Evolutionary conservation across 768 basidiomycete genomes (phyloP), one percentile per base, ranked within the genome.

Genomic region (Wakefieldia striispora): DNA sequence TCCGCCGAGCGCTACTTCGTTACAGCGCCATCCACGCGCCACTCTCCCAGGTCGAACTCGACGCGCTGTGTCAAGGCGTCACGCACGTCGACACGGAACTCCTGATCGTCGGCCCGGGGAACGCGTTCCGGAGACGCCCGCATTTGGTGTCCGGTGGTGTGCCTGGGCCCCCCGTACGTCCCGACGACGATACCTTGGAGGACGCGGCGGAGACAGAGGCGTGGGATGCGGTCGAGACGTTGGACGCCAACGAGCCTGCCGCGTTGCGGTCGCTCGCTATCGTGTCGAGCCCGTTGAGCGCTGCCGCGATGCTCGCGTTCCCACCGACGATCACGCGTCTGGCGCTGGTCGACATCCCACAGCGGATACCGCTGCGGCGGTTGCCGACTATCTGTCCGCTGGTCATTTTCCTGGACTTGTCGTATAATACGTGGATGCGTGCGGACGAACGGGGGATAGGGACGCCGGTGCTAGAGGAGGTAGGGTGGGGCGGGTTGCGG

Each of bases 321-420:
- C 86, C 86, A 1, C 78, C 78, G 11, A 86, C 86, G 4, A 66
- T 89, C 39, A 86, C 83, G 1, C 79, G 74, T 42, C 70, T 89
- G 37, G 80, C 78, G 17, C 74, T 88, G 23, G 56, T 88, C 52
- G 69, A 78, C 39, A 63, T 88, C 29, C 68, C 76, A 1, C 49
- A 67, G 6, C 70, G 75, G 0, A 64, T 83, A 16, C 70, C 81
- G 2, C 59, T 90, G 17, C 76, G 82, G 53, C 73, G 82, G 52
- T 66, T 90, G 33, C 80, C 85, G 1, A 69, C 65, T 11, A 60
- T 77, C 13, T 85, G 83, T 54, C 88, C 87, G 1, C 63, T 83
- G n/a, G 68, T 90, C 23, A 68, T 76, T 19, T 59, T 83, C 21
- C 64, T 89, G 29, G 87, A 89, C 60, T 62, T 90, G 40, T 90